Percentiles rank a stretch among this genome's conserved stretches.
Conservation (phyloP, 2,329 filamentous ascomycete genomes). For the Penicillium sp. region DNA sequence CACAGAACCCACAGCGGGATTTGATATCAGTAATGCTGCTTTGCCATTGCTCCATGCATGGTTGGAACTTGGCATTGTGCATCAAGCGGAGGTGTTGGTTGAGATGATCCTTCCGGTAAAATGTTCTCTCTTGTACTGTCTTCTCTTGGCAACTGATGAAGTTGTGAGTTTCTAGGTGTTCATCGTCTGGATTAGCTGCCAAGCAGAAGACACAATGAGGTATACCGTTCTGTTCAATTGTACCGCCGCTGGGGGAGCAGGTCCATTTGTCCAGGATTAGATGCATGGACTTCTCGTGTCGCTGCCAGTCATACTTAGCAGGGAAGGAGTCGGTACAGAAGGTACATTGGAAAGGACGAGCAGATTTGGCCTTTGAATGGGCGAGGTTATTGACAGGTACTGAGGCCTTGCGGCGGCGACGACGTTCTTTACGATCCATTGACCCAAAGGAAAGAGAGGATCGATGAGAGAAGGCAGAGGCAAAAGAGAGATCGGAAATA, state of each 20-base stretch:
- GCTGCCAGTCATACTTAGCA: constrained; percentile 59
- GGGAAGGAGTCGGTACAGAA: constrained; percentile 58
- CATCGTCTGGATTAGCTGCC: constrained; percentile 51
- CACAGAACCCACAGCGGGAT: constrained; percentile 47
- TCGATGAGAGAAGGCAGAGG: constrained; percentile 56
- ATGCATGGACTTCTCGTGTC: constrained; percentile 59
- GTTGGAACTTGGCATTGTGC: constrained; percentile 56
- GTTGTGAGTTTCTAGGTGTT: constrained; percentile 60
- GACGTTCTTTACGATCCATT: constrained; percentile 57
- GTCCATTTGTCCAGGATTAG: constrained; percentile 58
- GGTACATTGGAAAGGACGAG: constrained; percentile 57
- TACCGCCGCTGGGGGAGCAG: constrained; percentile 58
- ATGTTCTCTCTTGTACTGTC: constrained; percentile 57
- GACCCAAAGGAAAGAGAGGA: constrained; percentile 57
- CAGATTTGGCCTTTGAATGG: constrained; percentile 41
- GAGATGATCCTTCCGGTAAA: constrained; percentile 63
- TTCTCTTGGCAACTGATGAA: constrained; percentile 60
- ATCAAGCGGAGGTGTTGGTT: constrained; percentile 61
- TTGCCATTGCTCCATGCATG: constrained; percentile 60
- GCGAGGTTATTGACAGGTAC: constrained; percentile 42
- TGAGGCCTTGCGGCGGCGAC: constrained; percentile 52
- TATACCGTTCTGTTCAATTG: constrained; percentile 50
- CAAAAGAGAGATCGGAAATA: constrained; percentile 54
- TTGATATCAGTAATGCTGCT: constrained; percentile 55
- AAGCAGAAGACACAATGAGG: constrained; percentile 60